phyloP scores from a whole-genome alignment of 148 eudicot genomes.

The Rhododendron molle region DNA sequence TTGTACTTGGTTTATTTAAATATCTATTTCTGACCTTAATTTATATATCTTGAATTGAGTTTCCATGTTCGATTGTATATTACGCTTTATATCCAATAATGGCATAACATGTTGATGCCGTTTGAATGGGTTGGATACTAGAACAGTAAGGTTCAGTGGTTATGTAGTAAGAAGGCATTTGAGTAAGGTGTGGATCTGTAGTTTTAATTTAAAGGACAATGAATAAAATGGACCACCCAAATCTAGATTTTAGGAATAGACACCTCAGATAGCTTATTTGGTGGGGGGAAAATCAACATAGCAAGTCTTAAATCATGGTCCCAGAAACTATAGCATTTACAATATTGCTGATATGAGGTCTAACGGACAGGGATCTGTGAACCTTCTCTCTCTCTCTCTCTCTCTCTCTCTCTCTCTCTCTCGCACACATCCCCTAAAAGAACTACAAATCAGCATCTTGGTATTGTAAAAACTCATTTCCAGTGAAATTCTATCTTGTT shows the following conservation, averaged over 20 bases:
- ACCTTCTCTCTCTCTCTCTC: background rate
- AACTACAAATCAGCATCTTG: background rate
- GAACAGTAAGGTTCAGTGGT: background rate
- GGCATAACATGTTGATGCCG: background rate
- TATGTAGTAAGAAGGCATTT: background rate
- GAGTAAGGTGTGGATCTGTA: background rate
- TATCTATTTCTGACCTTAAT: background rate
- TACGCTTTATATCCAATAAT: background rate
- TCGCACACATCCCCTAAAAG: background rate
- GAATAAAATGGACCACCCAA: background rate
- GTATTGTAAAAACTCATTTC: background rate
- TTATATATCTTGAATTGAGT: background rate
- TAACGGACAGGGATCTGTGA: background rate
- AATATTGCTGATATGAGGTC: background rate
- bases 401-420: background rate
- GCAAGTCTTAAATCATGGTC: background rate
- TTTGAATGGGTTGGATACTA: background rate
- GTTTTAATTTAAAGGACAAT: background rate
- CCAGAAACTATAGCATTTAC: background rate
- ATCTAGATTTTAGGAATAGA: background rate
- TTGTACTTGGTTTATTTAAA: background rate
- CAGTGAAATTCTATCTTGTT: background rate
- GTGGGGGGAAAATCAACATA: background rate
- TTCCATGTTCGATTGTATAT: background rate
- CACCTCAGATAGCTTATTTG: background rate